phyloP scores from a whole-genome alignment of 2,329 filamentous ascomycete genomes.

The Rhynchosporium graminicola region DNA sequence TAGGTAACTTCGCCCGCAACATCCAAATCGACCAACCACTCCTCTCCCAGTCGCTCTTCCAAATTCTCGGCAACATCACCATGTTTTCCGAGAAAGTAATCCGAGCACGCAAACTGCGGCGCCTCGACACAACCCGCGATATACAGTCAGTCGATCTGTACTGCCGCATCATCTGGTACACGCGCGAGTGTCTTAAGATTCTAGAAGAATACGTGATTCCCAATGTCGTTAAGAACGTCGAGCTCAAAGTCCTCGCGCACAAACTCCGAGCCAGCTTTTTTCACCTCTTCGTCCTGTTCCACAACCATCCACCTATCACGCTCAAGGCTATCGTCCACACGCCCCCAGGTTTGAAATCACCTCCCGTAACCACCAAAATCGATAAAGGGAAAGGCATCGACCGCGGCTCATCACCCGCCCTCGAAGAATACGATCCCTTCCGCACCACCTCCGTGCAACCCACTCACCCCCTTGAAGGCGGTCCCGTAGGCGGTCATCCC shows the following conservation, averaged over 20 bases:
- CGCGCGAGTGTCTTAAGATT: slow-evolving; percentile 85
- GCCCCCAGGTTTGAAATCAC: slow-evolving; percentile 40
- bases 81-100: slow-evolving; percentile 83
- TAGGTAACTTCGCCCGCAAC: slow-evolving; percentile 82
- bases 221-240: slow-evolving; percentile 74
- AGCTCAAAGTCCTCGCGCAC: slow-evolving; percentile 85
- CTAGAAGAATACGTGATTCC: slow-evolving; percentile 87
- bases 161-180: slow-evolving; percentile 92
- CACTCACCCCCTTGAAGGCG: slow-evolving; percentile 40
- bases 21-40: slow-evolving; percentile 77
- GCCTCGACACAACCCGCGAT: slow-evolving; percentile 75
- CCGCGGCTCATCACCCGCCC: slow-evolving; percentile 20
- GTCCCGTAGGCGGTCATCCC: slow-evolving; percentile 48
- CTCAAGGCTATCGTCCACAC: slow-evolving; percentile 43
- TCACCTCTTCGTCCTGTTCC: slow-evolving; percentile 94
- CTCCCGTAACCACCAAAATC: slow-evolving; percentile 30
- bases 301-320: slow-evolving; percentile 77
- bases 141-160: slow-evolving; percentile 82
- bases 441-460: slow-evolving; percentile 39
- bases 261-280: slow-evolving; percentile 94
- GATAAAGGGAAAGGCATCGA: slow-evolving; percentile 39
- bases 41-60: slow-evolving; percentile 81
- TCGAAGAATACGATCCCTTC: slow-evolving; percentile 20
- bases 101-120: slow-evolving; percentile 78
- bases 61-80: slow-evolving; percentile 86